phyloP scores from a whole-genome alignment of 805 yeast genomes.

The Nakazawaea ernobii region DNA sequence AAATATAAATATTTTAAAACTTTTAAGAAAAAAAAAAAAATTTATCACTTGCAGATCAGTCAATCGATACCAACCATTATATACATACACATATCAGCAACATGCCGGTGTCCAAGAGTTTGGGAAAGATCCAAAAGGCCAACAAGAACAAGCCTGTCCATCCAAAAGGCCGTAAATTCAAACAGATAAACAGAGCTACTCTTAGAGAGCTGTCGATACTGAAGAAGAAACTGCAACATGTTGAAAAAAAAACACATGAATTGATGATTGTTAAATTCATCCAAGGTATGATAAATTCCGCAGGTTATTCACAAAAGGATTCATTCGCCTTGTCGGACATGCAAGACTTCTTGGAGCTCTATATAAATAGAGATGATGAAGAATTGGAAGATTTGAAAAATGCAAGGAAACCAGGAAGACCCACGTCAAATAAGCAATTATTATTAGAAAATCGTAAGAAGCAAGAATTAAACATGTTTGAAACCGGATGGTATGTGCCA shows the following conservation, averaged over 20 bases:
- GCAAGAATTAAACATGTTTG: conserved; percentile 55
- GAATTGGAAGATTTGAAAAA: conserved; percentile 59
- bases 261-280: conserved; percentile 52
- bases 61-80: too few relatives aligned
- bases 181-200: conserved; percentile 80
- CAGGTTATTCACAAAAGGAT: conserved; percentile 29
- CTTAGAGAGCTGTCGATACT: conserved; percentile 71
- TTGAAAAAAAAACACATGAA: conserved; percentile 56
- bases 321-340: conserved; percentile 53
- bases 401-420: conserved; percentile 83
- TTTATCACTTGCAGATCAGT: background rate
- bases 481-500: conserved; percentile 67
- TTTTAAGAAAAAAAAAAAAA: background rate
- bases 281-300: conserved; percentile 48
- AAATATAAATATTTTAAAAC: background rate
- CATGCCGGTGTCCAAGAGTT: conserved; percentile 69
- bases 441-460: conserved; percentile 56
- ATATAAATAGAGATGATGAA: conserved; percentile 63
- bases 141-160: conserved; percentile 59
- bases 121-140: conserved; percentile 59
- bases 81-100: too few relatives aligned
- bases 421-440: conserved; percentile 67
- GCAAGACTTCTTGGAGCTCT: conserved; percentile 54
- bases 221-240: conserved; percentile 49
- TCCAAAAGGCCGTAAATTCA: conserved; percentile 85